Evolutionary conservation across 2,329 filamentous ascomycete genomes (phyloP).

Genomic region (Lithohypha guttulata): DNA sequence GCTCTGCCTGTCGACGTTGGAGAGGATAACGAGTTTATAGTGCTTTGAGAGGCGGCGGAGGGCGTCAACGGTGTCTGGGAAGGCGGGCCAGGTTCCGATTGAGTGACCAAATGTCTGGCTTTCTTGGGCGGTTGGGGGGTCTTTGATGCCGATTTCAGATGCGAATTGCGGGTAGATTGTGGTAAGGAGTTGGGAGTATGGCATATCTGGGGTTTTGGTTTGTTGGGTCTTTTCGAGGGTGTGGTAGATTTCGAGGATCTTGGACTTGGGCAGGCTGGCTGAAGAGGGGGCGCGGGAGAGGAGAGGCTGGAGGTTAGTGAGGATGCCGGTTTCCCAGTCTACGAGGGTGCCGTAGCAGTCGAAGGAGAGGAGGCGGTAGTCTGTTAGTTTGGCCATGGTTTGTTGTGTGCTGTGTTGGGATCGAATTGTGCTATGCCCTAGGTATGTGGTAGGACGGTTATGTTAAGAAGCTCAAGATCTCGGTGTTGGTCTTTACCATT

Average conservation of each 20-base stretch:
- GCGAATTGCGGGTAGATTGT: conserved; percentile 30
- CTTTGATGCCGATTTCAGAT: conserved; percentile 19
- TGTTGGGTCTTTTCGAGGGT: conserved; percentile 41
- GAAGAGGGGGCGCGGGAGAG: too few relatives aligned
- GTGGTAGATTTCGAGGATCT: conserved; percentile 21
- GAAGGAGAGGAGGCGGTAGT: conserved; percentile 49
- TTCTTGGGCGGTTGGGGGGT: conserved; percentile 24
- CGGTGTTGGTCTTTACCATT: too few relatives aligned
- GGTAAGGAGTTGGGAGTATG: conserved; percentile 51
- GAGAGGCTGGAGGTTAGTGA: conserved; percentile 38
- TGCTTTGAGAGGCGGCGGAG: conserved; percentile 38
- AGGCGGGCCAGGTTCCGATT: conserved; percentile 44
- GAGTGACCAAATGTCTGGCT: conserved; percentile 37
- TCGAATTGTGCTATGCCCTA: too few relatives aligned
- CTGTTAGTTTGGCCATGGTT: conserved; percentile 10
- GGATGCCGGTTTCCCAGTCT: conserved; percentile 63
- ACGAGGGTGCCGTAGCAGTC: conserved; percentile 73
- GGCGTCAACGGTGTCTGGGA: conserved; percentile 46
- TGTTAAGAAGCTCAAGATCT: too few relatives aligned
- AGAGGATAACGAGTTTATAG: conserved; percentile 47
- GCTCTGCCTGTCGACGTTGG: conserved; percentile 45
- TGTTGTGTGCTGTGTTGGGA: too few relatives aligned
- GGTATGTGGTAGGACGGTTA: too few relatives aligned
- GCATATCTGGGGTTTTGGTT: conserved; percentile 42
- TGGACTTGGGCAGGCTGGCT: conserved; percentile 2